Percentiles rank a stretch among this genome's conserved stretches.
These are phyloP conservation scores for Termitomyces heimii DNA, from an alignment of 768 basidiomycete genomes.

Conservation along the genomic window DNA sequence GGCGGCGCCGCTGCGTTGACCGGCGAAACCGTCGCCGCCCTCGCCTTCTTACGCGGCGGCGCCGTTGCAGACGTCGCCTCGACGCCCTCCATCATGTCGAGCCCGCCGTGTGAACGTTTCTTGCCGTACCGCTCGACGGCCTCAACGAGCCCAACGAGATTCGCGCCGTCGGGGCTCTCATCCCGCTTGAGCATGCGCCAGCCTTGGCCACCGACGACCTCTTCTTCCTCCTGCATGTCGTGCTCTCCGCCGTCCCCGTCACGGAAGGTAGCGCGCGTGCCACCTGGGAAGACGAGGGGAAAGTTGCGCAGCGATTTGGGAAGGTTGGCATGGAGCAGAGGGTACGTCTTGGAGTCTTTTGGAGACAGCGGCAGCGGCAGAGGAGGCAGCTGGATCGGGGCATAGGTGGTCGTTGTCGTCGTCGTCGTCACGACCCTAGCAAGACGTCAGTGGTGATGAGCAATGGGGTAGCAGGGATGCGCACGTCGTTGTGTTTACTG, in stretches of 20 bases:
- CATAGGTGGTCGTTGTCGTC: constrained; percentile 84
- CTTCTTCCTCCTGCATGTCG: constrained; percentile 70
- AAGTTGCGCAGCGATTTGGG: constrained; percentile 70
- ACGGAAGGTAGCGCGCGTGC: constrained; percentile 73
- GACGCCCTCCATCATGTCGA: constrained; percentile 47
- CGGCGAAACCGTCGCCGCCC: constrained; percentile 57
- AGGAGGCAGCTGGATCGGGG: constrained; percentile 78
- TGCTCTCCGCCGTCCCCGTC: constrained; percentile 60
- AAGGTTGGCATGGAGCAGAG: constrained; percentile 68
- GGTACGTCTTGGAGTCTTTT: constrained; percentile 76
- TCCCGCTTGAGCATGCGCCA: constrained; percentile 76
- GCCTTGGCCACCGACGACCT: constrained; percentile 55
- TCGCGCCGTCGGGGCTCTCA: constrained; percentile 41
- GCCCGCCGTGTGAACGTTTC: constrained; percentile 67
- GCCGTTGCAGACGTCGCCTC: constrained; percentile 40
- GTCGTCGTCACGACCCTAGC: constrained; percentile 85
- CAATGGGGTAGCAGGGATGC: background rate
- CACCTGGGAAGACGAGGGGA: constrained; percentile 76
- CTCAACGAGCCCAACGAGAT: constrained; percentile 63
- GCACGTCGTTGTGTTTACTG: constrained; percentile 82
- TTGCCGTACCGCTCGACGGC: constrained; percentile 85
- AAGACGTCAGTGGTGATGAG: constrained; percentile 2
- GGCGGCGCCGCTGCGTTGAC: constrained; percentile 73
- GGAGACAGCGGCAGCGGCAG: constrained; percentile 67
- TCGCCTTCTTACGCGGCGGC: constrained; percentile 75